A percentile compares a stretch with the other conserved stretches of the same genome.
Evolutionary conservation across 345 rosid genomes (phyloP).

Genomic region (Turnera subulata): DNA sequence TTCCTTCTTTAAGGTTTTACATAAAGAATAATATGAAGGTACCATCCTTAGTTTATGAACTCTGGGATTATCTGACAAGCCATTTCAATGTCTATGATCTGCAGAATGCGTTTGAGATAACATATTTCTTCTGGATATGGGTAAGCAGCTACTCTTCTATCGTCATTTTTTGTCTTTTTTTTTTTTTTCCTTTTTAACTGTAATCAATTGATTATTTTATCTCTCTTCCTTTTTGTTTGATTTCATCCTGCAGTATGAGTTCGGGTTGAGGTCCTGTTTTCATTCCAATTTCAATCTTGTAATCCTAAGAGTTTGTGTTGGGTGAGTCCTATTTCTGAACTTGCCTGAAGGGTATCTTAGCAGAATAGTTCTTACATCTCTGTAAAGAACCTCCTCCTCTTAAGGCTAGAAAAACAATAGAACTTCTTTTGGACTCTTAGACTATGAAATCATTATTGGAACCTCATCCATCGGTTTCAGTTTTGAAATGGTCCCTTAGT

Average conservation of each 20-base stretch:
- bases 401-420: too few relatives aligned
- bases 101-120: slow-evolving; percentile 95
- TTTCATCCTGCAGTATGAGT: slow-evolving; percentile 68
- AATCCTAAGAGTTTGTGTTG: slow-evolving; percentile 45
- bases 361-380: too few relatives aligned
- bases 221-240: not conserved
- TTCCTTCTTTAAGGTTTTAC: too few relatives aligned
- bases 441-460: too few relatives aligned
- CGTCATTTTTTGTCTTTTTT: not conserved
- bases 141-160: slow-evolving; percentile 37
- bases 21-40: too few relatives aligned
- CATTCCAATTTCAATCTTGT: slow-evolving; percentile 46
- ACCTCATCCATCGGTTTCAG: too few relatives aligned
- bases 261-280: slow-evolving; percentile 78
- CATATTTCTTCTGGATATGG: slow-evolving; percentile 95
- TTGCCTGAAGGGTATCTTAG: too few relatives aligned
- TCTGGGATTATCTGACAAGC: slow-evolving; percentile 13
- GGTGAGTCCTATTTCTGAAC: slow-evolving; percentile 42
- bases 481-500: too few relatives aligned
- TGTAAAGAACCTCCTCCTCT: too few relatives aligned
- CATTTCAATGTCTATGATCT: slow-evolving; percentile 5
- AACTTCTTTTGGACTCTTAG: too few relatives aligned
- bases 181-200: too few relatives aligned
- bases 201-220: slow-evolving; percentile 1
- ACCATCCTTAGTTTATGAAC: too few relatives aligned